Evolutionary conservation across 441 rosid species (phyloP).

Genomic region (Bocquillonia castaneifolia): DNA sequence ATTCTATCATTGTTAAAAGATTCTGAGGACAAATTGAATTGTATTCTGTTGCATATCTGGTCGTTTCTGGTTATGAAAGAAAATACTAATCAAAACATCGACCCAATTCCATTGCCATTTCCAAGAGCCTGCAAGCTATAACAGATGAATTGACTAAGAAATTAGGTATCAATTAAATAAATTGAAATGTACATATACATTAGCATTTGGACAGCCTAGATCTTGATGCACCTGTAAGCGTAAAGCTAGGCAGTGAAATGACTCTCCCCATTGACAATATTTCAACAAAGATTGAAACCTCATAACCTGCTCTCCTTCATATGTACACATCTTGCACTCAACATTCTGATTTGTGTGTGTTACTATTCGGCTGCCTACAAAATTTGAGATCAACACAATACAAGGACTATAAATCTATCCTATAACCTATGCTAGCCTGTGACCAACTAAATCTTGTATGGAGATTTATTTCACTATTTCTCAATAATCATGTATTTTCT

Average conservation of each 20-base stretch:
- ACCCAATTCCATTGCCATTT: too few species aligned
- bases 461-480: neutral
- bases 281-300: neutral
- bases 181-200: neutral
- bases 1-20: too few species aligned
- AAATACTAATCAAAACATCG: too few species aligned
- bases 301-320: neutral
- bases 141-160: too few species aligned
- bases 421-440: neutral
- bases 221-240: neutral
- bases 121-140: too few species aligned
- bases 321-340: neutral
- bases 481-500: neutral
- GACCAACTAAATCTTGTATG: neutral
- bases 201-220: neutral
- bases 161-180: neutral
- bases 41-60: too few species aligned
- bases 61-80: too few species aligned
- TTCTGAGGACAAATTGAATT: too few species aligned
- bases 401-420: neutral
- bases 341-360: too few species aligned
- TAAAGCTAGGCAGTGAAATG: neutral
- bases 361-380: neutral
- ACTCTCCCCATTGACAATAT: neutral
- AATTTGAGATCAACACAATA: neutral